phyloP scores from a whole-genome alignment of 176 grass and related monocot genomes.

The Chrysopogon serrulatus region DNA sequence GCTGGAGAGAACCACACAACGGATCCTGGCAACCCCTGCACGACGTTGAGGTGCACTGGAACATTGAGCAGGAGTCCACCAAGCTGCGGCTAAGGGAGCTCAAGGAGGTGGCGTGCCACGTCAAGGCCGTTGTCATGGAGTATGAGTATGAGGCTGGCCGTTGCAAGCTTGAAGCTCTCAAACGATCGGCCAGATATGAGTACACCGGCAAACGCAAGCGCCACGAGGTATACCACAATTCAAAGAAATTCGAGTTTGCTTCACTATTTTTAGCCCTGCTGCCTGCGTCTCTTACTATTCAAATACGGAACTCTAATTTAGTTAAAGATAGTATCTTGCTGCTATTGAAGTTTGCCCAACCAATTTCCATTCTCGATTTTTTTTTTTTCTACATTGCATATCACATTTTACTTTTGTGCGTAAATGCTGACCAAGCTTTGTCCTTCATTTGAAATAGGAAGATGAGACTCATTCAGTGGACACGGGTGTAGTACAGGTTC shows the following conservation, averaged over 20 bases:
- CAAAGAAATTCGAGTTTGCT: background rate
- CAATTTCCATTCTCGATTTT: background rate
- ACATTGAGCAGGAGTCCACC: background rate
- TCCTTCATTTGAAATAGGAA: background rate
- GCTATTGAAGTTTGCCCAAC: background rate
- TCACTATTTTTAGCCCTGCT: too few species aligned
- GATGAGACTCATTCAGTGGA: background rate
- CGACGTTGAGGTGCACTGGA: background rate
- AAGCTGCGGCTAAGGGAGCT: constrained; percentile 4
- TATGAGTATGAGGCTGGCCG: background rate
- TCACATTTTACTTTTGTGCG: background rate
- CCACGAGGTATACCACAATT: background rate
- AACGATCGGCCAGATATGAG: background rate
- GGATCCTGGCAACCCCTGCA: background rate
- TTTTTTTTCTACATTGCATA: too few species aligned
- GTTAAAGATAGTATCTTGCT: too few species aligned
- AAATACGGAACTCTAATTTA: background rate
- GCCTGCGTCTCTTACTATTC: background rate
- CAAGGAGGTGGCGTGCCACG: background rate
- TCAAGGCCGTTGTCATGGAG: background rate
- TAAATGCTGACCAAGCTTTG: background rate
- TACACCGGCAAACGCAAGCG: background rate
- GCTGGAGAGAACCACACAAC: background rate
- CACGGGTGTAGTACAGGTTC: background rate
- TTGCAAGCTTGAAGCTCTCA: background rate